These are phyloP conservation scores for Bipolaris sorokiniana DNA, from an alignment of 2,329 filamentous ascomycete species.

Conservation along the genomic window DNA sequence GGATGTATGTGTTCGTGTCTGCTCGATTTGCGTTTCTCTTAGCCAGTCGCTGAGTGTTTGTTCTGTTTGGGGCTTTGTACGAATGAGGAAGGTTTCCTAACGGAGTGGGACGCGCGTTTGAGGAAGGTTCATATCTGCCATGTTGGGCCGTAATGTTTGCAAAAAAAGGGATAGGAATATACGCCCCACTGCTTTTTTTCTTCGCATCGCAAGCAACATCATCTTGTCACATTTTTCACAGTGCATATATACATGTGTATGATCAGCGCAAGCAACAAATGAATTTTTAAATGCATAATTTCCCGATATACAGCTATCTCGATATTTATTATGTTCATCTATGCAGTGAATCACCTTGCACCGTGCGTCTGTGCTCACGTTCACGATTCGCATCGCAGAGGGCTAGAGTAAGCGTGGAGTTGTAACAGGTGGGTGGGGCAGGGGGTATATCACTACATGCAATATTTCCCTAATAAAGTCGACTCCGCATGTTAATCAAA, in stretches of 20 bases:
- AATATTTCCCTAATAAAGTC: conserved; percentile 34
- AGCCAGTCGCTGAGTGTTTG: conserved; percentile 6
- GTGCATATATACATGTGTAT: background rate
- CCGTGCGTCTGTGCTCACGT: background rate
- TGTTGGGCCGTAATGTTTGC: background rate
- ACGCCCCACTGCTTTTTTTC: background rate
- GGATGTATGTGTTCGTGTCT: background rate
- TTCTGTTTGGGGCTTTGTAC: conserved; percentile 1
- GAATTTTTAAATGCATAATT: background rate
- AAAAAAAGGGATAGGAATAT: background rate
- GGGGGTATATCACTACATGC: conserved; percentile 23
- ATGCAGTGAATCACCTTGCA: background rate
- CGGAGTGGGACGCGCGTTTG: background rate
- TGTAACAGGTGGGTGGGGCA: background rate
- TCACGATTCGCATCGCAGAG: background rate
- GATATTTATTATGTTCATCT: too few species aligned
- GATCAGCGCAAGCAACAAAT: background rate
- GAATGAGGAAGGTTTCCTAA: background rate
- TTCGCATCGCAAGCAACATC: background rate
- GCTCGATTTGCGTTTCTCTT: conserved; percentile 5
- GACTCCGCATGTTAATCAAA: conserved; percentile 36
- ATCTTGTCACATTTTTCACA: background rate
- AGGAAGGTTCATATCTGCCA: background rate
- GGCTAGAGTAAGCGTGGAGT: background rate
- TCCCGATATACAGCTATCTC: too few species aligned